Base-by-base conservation (phyloP, 495 filamentous ascomycete genomes). In the Chlorociboria aeruginascens region DNA sequence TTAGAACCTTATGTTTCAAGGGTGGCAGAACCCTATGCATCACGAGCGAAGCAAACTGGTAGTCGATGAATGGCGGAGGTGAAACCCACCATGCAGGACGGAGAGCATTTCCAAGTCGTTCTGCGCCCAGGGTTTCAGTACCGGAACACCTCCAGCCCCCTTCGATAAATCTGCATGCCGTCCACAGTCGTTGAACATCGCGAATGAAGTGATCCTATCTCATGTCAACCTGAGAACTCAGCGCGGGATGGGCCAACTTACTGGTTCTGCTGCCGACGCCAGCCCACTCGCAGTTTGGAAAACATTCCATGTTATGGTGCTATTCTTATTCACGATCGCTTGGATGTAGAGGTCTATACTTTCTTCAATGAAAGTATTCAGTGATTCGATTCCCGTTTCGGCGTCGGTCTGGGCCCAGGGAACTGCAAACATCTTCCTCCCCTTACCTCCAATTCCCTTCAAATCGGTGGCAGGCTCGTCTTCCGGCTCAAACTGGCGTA, bases 91-190 rank as follows among this genome's bases (percentile, higher is more conserved):
- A n/a, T n/a, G n/a, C n/a, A 40, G 59, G 55, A 49, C 60, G 53
- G 34, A 62, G 63, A 0, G 62, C 62, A 46, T 65, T 53, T 30
- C 42, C 42, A 2, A 58, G 61, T 9, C 55, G 60, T 17, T 54
- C 48, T 11, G 59, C 54, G 3, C 17, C 39, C 36, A 67, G 51
- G 1, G 51, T 55, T 31, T 52, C 52, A 30, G 53, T 55, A 1
- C 57, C 56, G 59, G 60, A 67, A 37, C 60, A 63, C 8, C 63
- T 48, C 65, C 65, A 67, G 25, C 60, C 57, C 3, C 55, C 59
- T 40, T 67, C 65, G 40, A 67, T 58, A 40, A 67, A 66, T 14
- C 65, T 63, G 36, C 63, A 63, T 2, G 54, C 59, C 6, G 63
- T 61, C 65, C 65, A 67, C 8, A 67, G 55, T n/a, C 60, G 53